Base-by-base conservation (phyloP, 768 basidiomycete genomes). In the Neoboletus brunneissimus region DNA sequence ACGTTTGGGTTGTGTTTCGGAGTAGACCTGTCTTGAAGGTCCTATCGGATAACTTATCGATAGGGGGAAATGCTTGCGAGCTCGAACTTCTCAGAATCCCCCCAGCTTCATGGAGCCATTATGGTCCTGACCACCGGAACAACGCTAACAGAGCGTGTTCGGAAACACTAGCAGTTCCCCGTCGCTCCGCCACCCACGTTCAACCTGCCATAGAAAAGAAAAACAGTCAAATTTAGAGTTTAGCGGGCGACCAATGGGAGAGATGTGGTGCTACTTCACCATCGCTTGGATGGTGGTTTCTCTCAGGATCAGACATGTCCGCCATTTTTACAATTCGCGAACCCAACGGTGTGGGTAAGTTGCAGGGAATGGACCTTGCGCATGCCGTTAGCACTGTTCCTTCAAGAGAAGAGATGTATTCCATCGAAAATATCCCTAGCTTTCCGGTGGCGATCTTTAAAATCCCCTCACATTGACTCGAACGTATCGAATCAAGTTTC, bases 351-450 rank as follows among this genome's bases (percentile, higher is more conserved):
- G 34, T 43, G 53, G 25, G 51, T 52, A 42, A 52, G 18, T 20
- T 16, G 32, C 11, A 43, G 23, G 6, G 20, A 48, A 35, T 18
- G 27, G 37, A 1, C 15, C 16, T 23, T 9, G 0, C 34, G 6
- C 5, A 51, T 62, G 53, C 61, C 56, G 57, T 47, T 10, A 50
- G 23, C 25, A 18, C 34, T 35, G 15, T 22, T 31, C 34, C 23
- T 22, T 31, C 50, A 20, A 48, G 46, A 45, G 27, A 43, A 10
- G 5, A 10, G 15, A 12, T 16, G 29, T 34, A 49, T 49, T 16
- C 12, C 15, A 23, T 12, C 9, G 32, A 37, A 27, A 45, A 56
- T 13, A 11, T 35, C 13, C 41, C 41, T 0, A 43, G 4, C 27
- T 23, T 22, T 46, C 48, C 20, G 18, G 4, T 20, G n/a, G 41